Base-by-base conservation (phyloP, 78 protist genomes). In the Cavenderia fasciculata region DNA sequence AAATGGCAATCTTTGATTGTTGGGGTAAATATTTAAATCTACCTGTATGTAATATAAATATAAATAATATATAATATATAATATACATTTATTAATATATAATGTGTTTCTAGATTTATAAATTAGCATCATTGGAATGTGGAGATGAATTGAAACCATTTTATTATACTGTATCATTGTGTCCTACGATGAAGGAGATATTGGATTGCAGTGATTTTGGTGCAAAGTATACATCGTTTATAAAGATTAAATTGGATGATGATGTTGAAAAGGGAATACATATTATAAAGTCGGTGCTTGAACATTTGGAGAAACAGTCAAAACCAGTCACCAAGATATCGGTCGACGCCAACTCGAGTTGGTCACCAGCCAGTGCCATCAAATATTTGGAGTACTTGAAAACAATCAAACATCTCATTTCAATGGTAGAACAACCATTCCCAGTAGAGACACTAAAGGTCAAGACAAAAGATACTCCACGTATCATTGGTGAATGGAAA, bases 341-440 rank as follows among this genome's bases (percentile, higher is more conserved):
- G 11, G 56, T 82, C 0, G 90, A 82, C 56, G 90, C 90, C 41
- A 82, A 82, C 21, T 56, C 78, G 0, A 68, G 79, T 29, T 82
- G 90, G 90, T 51, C 90, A 1, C 90, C 90, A n/a, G 46, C 1
- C 19, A 34, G 65, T 25, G 90, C 90, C 0, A 38, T 59, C 14
- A 11, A 56, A 25, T 82, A 65, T 56, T 65, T 82, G 10, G 51
- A 31, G 3, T 38, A 56, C 4, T 27, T 82, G 12, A 10, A 21
- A 4, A 74, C 76, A 54, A 5, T 56, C 0, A 38, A 31, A 10
- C 7, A 68, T 40, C 7, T 79, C 12, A 51, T 79, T 19, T 79
- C 88, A 44, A 79, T 79, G 88, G 68, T 79, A 23, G 88, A 79
- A 36, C 88, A 79, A 65, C 88, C 88, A 36, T 79, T 79, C 43